Evolutionary conservation across 2,329 filamentous ascomycete species (phyloP), one percentile per base, ranked within the genome.

Genomic region (Cadophora sp.): DNA sequence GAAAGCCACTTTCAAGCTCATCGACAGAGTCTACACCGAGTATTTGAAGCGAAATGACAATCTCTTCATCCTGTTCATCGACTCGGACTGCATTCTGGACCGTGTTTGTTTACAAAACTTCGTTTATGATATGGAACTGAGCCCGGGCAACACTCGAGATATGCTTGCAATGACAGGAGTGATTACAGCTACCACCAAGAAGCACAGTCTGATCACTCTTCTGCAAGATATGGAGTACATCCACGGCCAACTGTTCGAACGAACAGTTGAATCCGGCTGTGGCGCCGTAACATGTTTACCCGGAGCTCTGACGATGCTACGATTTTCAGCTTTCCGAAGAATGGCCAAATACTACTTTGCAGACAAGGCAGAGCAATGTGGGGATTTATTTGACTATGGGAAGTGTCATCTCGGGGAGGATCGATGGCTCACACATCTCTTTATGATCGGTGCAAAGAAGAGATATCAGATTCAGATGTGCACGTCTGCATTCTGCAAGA

Each of bases 321-420:
- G 96, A 64, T 97, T 97, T 81, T 97, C 95, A 1, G 96, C 96
- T 5, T 98, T 99, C 81, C 88, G 94, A 67, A 91, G 92, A 76
- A 97, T 99, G 94, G 93, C 95, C 76, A 97, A 97, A 78, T 97
- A 97, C 81, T 98, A 99, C 81, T 99, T 99, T 79, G 94, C 94
- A 48, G 95, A 97, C 81, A 97, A 97, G 79, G 93, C 94, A 4
- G 95, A 97, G 79, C 92, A 97, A 77, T 97, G 94, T 76, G 93
- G 97, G 69, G 95, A 98, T 79, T 84, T 98, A 14, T 99, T 99
- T 77, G 95, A 99, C 78, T 98, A 95, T 77, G 94, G 93, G 66
- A 98, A 98, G 81, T 94, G 92, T 76, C 94, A 98, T 81, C 81
- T 98, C 53, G 96, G 96, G 48, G 96, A 98, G 80, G 96, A 99